These are phyloP conservation scores for Pichia sp. DNA, from an alignment of 1,139 yeast species.

Conservation along the genomic window DNA sequence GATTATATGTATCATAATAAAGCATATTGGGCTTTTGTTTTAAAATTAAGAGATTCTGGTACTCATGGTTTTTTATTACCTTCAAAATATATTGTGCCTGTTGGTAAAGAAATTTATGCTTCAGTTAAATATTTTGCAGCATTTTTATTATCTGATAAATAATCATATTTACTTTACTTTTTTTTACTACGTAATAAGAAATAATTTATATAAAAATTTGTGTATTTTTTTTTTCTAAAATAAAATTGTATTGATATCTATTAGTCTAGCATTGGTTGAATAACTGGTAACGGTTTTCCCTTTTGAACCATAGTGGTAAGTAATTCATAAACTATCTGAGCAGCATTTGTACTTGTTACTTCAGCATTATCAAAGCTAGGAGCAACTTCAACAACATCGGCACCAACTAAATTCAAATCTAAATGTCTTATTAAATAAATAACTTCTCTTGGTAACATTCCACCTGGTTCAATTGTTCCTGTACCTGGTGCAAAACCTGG, in stretches of 20 bases:
- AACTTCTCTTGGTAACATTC: slow-evolving; percentile 72
- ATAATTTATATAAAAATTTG: not conserved
- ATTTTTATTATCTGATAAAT: slow-evolving; percentile 40
- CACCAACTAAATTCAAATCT: slow-evolving; percentile 65
- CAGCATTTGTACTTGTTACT: slow-evolving; percentile 68
- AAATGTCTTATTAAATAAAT: slow-evolving; percentile 54
- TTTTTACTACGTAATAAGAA: not conserved
- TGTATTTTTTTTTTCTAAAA: too few species aligned
- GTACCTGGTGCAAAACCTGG: slow-evolving; percentile 80
- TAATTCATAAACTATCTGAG: slow-evolving; percentile 66
- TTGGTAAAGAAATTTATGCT: slow-evolving; percentile 66
- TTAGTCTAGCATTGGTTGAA: not conserved
- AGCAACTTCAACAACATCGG: slow-evolving; percentile 71
- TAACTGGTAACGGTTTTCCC: slow-evolving; percentile 29
- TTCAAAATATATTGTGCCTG: slow-evolving; percentile 60
- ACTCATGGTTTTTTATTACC: slow-evolving; percentile 80
- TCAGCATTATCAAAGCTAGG: slow-evolving; percentile 71
- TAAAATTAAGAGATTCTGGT: slow-evolving; percentile 78
- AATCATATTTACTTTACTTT: not conserved
- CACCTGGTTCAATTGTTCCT: slow-evolving; percentile 80
- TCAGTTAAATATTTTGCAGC: slow-evolving; percentile 65
- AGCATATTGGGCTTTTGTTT: slow-evolving; percentile 80
- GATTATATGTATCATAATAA: slow-evolving; percentile 80
- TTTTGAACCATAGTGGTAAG: slow-evolving; percentile 68
- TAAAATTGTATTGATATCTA: too few species aligned